phyloP scores from a whole-genome alignment of 345 rosid species.

The Acer saccharum region DNA sequence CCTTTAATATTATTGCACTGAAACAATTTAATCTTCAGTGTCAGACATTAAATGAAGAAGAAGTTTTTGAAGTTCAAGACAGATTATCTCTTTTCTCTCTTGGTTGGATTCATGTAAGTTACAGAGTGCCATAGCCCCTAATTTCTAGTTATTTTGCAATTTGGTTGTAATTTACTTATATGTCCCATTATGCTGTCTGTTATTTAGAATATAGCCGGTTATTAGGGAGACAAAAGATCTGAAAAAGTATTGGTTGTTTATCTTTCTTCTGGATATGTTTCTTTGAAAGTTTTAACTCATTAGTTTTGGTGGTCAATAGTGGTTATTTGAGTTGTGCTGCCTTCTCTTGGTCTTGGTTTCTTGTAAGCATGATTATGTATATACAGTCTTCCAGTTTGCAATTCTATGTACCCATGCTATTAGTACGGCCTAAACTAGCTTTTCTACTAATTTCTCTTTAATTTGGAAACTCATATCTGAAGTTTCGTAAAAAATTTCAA shows the following conservation, averaged over 20 bases:
- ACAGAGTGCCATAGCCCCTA: neutral
- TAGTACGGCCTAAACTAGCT: neutral
- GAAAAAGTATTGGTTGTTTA: neutral
- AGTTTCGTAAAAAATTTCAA: neutral
- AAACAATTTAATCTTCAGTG: slow-evolving; percentile 49
- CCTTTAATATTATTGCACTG: neutral
- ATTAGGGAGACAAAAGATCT: neutral
- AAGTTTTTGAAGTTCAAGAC: slow-evolving; percentile 94
- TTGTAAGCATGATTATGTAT: neutral
- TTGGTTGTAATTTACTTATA: neutral
- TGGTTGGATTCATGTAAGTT: slow-evolving; percentile 97
- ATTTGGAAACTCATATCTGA: neutral
- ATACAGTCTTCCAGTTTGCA: neutral
- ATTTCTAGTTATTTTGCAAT: neutral
- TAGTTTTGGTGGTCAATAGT: neutral
- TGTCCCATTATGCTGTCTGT: neutral
- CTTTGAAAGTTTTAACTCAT: neutral
- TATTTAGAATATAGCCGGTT: neutral
- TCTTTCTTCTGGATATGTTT: neutral
- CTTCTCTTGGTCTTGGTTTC: neutral
- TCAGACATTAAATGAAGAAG: slow-evolving; percentile 89
- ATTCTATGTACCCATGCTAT: neutral
- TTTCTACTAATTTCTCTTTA: neutral
- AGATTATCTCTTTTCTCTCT: slow-evolving; percentile 80
- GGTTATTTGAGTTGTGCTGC: neutral